A percentile compares a stretch with the other conserved stretches of the same genome.
These are phyloP conservation scores for Ceratobasidium papillatum DNA, from an alignment of 1,284 basidiomycete species.

Conservation along the genomic window DNA sequence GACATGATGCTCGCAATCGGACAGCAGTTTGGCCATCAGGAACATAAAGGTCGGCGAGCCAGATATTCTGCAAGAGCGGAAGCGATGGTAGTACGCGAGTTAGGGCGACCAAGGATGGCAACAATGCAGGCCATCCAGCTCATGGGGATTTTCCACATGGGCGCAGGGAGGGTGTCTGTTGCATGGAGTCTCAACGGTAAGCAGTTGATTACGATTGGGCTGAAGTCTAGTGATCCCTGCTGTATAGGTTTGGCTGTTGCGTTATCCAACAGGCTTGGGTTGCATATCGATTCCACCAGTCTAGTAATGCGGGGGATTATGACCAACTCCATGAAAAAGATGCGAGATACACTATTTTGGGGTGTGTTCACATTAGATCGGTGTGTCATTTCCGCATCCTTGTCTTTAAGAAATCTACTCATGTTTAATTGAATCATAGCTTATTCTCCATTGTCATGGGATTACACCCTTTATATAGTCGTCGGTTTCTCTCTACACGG, in stretches of 20 bases:
- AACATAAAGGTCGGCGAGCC: not conserved
- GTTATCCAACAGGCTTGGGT: conserved; percentile 24
- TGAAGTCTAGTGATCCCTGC: not conserved
- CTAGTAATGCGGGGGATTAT: conserved; percentile 24
- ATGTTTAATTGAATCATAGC: not conserved
- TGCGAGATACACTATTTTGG: conserved; percentile 21
- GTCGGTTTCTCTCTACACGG: conserved; percentile 23
- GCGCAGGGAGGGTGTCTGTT: not conserved
- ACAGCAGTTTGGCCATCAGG: conserved; percentile 12
- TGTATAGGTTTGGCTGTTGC: conserved; percentile 23
- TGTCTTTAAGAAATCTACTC: not conserved
- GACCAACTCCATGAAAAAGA: conserved; percentile 5
- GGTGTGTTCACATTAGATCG: conserved; percentile 11
- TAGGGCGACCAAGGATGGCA: conserved; percentile 24
- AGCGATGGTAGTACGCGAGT: not conserved
- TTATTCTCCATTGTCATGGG: conserved; percentile 33
- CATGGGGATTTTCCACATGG: conserved; percentile 23
- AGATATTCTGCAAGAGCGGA: conserved; percentile 10
- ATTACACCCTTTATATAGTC: conserved; percentile 11
- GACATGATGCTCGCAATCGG: conserved; percentile 37
- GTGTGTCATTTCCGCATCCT: not conserved
- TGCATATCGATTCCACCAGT: conserved; percentile 30
- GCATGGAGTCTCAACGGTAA: conserved; percentile 32
- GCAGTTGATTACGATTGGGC: not conserved
- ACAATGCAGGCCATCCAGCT: conserved; percentile 36